Base-by-base conservation (phyloP, 768 basidiomycete genomes). In the Inosperma sp. region DNA sequence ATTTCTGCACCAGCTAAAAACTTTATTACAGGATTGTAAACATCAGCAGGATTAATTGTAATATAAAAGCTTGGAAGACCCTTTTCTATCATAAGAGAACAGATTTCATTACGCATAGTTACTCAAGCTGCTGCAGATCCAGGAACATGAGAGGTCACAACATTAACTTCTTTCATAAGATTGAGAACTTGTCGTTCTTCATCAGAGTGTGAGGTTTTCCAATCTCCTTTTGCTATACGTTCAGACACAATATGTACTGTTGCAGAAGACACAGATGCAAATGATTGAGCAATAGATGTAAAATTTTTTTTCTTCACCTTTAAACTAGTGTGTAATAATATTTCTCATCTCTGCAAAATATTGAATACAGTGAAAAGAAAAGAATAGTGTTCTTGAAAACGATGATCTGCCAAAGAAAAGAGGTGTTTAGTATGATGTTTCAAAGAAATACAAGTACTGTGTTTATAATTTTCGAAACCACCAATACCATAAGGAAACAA, bases 41-140 rank as follows among this genome's bases (percentile, higher is more conserved):
- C 56, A 49, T 74, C 73, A 14, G 68, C 65, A 17, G 75, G 75
- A 60, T 77, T 77, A 4, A 75, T 65, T 0, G 75, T 79, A 1
- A 79, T 47, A 52, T 63, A 79, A 23, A 77, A 72, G 19, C 56
- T 68, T 4, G 73, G 74, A 1, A 71, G 8, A 0, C 75, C 73
- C n/a, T 65, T 51, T 1, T 61, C 53, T 5, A 63, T 59, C 31
- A 68, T 72, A 12, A 74, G 26, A 1, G 42, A 62, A 3, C 64
- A 41, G 17, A 75, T 73, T 53, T 76, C 66, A 64, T 76, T 76
- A 0, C 68, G 42, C 58, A 68, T 65, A 0, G 29, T 27, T 0
- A 64, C 17, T 30, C 62, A 56, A 0, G 68, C 49, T 0, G 69
- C 59, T 1, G 67, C 40, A 1, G 71, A 69, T 0, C 70, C 74